Conservation (phyloP, 2,329 filamentous ascomycete genomes). For the Alternaria consortialis region DNA sequence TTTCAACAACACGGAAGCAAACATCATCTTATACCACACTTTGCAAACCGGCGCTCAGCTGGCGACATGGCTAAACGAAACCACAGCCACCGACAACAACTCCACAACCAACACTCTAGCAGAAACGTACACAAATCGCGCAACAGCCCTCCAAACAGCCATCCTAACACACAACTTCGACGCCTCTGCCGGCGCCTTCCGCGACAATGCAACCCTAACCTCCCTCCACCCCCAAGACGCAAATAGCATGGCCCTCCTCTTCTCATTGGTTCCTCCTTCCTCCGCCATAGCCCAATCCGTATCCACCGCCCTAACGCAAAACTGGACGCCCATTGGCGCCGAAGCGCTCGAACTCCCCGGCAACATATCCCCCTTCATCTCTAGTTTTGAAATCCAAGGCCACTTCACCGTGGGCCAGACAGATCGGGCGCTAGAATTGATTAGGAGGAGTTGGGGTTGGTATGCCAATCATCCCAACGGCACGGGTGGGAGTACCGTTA, state of each 20-base stretch:
- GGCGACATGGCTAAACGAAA: slow-evolving; percentile 17
- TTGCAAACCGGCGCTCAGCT: slow-evolving; percentile 32
- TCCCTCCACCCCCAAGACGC: slow-evolving; percentile 35
- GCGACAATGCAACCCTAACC: slow-evolving; percentile 28
- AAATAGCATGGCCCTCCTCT: slow-evolving; percentile 34
- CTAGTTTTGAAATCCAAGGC: slow-evolving; percentile 47
- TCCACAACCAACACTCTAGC: not conserved
- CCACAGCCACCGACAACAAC: not conserved
- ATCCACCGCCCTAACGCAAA: slow-evolving; percentile 24
- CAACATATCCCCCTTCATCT: slow-evolving; percentile 52
- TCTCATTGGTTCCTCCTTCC: slow-evolving; percentile 26
- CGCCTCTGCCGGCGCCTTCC: slow-evolving; percentile 14
- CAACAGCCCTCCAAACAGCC: slow-evolving; percentile 14
- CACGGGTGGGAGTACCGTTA: slow-evolving; percentile 45
- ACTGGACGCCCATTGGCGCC: slow-evolving; percentile 44
- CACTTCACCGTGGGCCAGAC: slow-evolving; percentile 38
- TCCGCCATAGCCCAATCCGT: slow-evolving; percentile 20
- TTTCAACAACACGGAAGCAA: slow-evolving; percentile 45
- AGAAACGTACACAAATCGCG: not conserved
- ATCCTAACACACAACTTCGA: slow-evolving; percentile 19
- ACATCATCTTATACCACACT: slow-evolving; percentile 45
- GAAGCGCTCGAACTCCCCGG: slow-evolving; percentile 47
- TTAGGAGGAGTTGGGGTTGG: slow-evolving; percentile 42
- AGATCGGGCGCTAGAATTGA: slow-evolving; percentile 39
- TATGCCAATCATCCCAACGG: slow-evolving; percentile 41